These are phyloP conservation scores for Prunus mume DNA, from an alignment of 306 rosid genomes.

Conservation along the genomic window DNA sequence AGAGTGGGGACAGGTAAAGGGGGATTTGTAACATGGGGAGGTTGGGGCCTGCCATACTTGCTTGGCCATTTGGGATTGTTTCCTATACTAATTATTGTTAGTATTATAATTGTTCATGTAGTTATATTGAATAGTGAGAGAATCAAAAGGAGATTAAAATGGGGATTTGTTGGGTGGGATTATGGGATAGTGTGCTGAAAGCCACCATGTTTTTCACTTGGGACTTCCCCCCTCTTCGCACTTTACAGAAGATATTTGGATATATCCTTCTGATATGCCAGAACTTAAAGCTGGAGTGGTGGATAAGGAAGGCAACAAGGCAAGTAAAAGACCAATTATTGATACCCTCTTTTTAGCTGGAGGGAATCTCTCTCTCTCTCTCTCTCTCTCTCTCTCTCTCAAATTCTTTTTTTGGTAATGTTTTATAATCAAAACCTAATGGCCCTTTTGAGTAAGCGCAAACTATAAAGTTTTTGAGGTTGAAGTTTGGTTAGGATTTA, in stretches of 20 bases:
- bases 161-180: neutral
- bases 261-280: slow-evolving; percentile 23
- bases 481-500: slow-evolving; percentile 17
- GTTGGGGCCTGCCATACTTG: slow-evolving; percentile 72
- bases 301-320: slow-evolving; percentile 59
- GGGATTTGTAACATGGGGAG: slow-evolving; percentile 70
- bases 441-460: slow-evolving; percentile 18
- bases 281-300: slow-evolving; percentile 42
- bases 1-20: slow-evolving; percentile 35
- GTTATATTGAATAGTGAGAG: neutral
- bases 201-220: slow-evolving; percentile 21
- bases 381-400: slow-evolving; percentile 4
- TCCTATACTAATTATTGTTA: slow-evolving; percentile 16
- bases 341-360: slow-evolving; percentile 53
- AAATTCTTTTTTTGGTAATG: slow-evolving; percentile 16
- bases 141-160: slow-evolving; percentile 46
- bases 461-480: slow-evolving; percentile 18
- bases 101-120: slow-evolving; percentile 7
- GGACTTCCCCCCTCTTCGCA: slow-evolving; percentile 27
- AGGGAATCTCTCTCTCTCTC: slow-evolving; percentile 42
- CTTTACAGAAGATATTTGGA: slow-evolving; percentile 19
- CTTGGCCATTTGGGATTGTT: slow-evolving; percentile 49
- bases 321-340: slow-evolving; percentile 51
- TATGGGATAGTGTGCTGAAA: slow-evolving; percentile 26
- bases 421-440: slow-evolving; percentile 7